Evolutionary conservation across 176 grass and related monocot genomes (phyloP), one percentile per base, ranked within the genome.

Genomic region (Pontederia crassipes): DNA sequence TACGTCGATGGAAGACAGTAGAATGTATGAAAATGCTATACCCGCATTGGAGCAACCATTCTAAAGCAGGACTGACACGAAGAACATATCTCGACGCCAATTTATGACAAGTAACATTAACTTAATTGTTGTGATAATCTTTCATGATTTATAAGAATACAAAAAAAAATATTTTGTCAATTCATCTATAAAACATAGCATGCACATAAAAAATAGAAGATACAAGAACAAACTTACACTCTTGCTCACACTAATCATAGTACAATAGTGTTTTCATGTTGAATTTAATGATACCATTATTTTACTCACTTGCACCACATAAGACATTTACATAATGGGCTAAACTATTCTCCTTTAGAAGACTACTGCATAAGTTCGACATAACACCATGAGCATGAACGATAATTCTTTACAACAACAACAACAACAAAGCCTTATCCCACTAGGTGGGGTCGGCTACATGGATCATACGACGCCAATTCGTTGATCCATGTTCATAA

Each of bases 161-260:
- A 12, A 74, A 58, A n/a, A 71, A 55, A 40, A 80, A 24, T 24
- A 24, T 24, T 24, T 54, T 10, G 10, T 12, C 9, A 57, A 55
- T 75, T 48, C 64, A 67, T 28, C 71, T 62, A 57, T 40, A 69
- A 55, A 50, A 69, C 17, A 12, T 40, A 54, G 53, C 9, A 57
- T 49, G 49, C 45, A 62, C 29, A 57, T 47, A n/a, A 47, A 47
- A 64, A 46, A 48, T 24, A 24, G 54, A 50, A 10, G 8, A 56
- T 58, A 10, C 63, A 45, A 56, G 55, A 50, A 66, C n/a, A 84
- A 73, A 4, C 86, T 15, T 89, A 89, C 86, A 85, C 78, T 89
- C 86, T 32, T 55, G 64, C 76, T 87, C 84, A 71, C 89, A 93
- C 45, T 87, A 80, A 64, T 84, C 80, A 54, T 83, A 93, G 58